Conservation (phyloP, 2,329 filamentous ascomycete genomes). For the Talaromyces pinophilus region DNA sequence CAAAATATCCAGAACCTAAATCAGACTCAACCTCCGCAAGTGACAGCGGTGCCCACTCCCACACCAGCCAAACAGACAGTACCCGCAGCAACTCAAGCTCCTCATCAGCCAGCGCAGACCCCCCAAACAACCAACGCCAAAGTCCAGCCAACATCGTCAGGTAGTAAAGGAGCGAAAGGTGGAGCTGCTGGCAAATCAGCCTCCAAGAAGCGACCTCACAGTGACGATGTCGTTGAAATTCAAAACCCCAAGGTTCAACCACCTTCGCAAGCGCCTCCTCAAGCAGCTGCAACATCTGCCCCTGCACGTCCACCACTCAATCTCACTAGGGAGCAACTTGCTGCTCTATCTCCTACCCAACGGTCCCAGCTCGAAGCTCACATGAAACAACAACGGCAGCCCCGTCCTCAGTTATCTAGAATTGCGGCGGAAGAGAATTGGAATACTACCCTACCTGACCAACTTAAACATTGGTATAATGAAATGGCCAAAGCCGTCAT, state of each 20-base stretch:
- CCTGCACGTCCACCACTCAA: constrained; percentile 29
- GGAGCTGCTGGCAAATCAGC: constrained; percentile 36
- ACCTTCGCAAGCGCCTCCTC: constrained; percentile 28
- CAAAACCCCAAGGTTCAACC: constrained; percentile 41
- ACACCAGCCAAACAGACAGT: constrained; percentile 30
- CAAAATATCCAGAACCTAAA: constrained; percentile 30
- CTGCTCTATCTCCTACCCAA: constrained; percentile 46
- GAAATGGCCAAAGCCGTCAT: constrained; percentile 39
- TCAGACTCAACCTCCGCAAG: constrained; percentile 30
- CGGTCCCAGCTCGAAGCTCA: constrained; percentile 41
- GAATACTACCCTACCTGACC: constrained; percentile 43
- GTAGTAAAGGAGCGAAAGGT: constrained; percentile 18
- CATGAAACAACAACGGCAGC: constrained; percentile 35
- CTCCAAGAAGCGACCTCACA: constrained; percentile 48
- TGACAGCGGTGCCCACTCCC: constrained; percentile 29
- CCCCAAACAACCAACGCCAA: constrained; percentile 27
- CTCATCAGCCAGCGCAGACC: constrained; percentile 31
- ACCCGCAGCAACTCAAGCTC: constrained; percentile 28
- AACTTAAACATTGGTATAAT: constrained; percentile 42
- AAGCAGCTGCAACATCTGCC: constrained; percentile 27
- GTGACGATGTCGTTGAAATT: constrained; percentile 50
- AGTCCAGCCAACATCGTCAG: constrained; percentile 14
- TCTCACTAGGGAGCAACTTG: constrained; percentile 40
- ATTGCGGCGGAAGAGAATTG: constrained; percentile 40
- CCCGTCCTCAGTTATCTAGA: constrained; percentile 36